These are phyloP conservation scores for Neovahlkampfia damariscottae DNA, from an alignment of 78 protist species.

Conservation along the genomic window DNA sequence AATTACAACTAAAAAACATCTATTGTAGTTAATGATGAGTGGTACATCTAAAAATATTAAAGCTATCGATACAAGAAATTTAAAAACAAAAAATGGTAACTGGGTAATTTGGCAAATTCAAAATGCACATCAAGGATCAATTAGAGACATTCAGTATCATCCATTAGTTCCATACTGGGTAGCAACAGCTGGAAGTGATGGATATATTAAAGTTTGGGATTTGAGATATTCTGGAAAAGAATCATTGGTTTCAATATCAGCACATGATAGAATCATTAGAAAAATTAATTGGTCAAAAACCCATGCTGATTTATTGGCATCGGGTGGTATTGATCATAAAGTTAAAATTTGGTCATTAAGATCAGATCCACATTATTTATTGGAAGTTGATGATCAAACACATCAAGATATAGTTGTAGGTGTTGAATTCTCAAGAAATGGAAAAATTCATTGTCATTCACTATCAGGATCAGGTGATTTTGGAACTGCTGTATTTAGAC, in stretches of 20 bases:
- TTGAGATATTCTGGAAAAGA: neutral
- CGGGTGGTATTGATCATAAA: neutral
- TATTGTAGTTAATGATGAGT: neutral
- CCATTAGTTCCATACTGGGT: neutral
- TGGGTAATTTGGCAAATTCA: neutral
- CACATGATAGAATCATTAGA: neutral
- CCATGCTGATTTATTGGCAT: neutral
- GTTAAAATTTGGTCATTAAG: neutral
- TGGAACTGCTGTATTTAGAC: neutral
- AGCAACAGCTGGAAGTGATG: conserved; percentile 1
- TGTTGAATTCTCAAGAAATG: neutral
- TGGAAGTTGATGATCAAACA: neutral
- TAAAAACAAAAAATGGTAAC: neutral
- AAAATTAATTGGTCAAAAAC: neutral
- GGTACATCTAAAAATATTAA: neutral
- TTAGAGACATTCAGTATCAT: neutral
- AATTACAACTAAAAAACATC: too few species aligned
- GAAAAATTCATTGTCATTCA: neutral
- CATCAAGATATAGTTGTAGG: neutral
- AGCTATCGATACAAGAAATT: neutral
- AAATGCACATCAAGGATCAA: neutral
- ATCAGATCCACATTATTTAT: neutral
- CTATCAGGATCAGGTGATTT: neutral
- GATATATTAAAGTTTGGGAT: neutral
- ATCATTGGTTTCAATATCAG: neutral